Conservation (phyloP, 2,329 filamentous ascomycete species). For the Hymenoscyphus scutula region DNA sequence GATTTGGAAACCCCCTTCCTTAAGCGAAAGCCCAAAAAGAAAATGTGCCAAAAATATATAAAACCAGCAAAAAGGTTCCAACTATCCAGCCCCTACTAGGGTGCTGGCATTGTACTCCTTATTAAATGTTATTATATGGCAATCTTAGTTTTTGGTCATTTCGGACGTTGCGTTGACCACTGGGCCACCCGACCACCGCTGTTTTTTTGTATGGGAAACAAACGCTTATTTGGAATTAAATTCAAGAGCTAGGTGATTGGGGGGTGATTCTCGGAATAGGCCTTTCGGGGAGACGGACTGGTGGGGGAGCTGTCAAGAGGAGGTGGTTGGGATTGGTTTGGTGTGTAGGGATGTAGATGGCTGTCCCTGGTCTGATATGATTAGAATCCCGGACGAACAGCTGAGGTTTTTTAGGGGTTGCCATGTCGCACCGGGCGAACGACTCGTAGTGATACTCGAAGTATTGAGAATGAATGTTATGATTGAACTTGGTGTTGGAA, state of each 20-base stretch:
- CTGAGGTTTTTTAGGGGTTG: background rate
- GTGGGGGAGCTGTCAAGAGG: background rate
- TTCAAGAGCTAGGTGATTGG: background rate
- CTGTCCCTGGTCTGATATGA: background rate
- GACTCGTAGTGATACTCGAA: background rate
- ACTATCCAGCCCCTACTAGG: background rate
- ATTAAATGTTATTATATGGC: background rate
- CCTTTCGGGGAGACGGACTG: background rate
- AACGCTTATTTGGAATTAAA: background rate
- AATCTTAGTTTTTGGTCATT: background rate
- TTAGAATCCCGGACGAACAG: background rate
- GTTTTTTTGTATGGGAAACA: background rate
- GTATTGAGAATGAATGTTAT: background rate
- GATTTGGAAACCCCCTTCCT: no score
- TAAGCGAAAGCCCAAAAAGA: no score
- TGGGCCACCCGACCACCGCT: background rate
- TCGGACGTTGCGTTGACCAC: background rate
- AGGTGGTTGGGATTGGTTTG: background rate
- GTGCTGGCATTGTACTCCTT: background rate
- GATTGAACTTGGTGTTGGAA: background rate
- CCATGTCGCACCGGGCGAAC: background rate
- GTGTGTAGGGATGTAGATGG: background rate
- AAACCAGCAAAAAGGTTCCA: conserved; percentile 1
- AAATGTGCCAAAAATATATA: no score
- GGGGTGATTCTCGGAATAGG: background rate